phyloP scores from a whole-genome alignment of 164 flowering plant genomes.

The Litsea cubeba region DNA sequence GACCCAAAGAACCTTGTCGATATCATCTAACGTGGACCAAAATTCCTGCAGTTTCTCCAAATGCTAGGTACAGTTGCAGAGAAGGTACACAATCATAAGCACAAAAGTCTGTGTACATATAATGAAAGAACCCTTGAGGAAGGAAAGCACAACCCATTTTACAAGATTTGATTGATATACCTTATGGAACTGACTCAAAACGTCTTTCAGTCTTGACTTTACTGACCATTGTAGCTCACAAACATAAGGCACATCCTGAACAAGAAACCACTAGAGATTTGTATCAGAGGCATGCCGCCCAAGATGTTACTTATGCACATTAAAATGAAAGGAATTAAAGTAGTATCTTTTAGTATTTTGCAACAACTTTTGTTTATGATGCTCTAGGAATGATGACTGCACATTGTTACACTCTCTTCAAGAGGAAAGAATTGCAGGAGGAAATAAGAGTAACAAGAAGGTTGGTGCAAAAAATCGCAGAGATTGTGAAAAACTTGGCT shows the following conservation, averaged over 20 bases:
- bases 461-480: too few species aligned
- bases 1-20: slow-evolving; percentile 56
- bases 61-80: slow-evolving; percentile 35
- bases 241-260: slow-evolving; percentile 71
- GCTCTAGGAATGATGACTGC: too few species aligned
- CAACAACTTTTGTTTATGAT: too few species aligned
- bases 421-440: background rate
- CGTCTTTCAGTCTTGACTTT: slow-evolving; percentile 41
- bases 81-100: background rate
- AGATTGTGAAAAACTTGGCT: too few species aligned
- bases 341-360: background rate
- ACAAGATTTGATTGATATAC: slow-evolving; percentile 24
- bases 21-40: slow-evolving; percentile 64
- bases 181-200: slow-evolving; percentile 35
- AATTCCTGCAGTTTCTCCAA: slow-evolving; percentile 66
- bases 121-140: background rate
- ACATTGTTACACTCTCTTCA: background rate
- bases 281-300: background rate
- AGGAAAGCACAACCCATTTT: background rate
- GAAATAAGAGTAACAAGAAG: too few species aligned
- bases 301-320: background rate
- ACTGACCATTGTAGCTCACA: slow-evolving; percentile 53
- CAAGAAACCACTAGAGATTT: slow-evolving; percentile 1
- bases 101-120: too few species aligned
- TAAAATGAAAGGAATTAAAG: background rate